phyloP scores from a whole-genome alignment of 768 basidiomycete genomes.

The Tylopilus felleus region DNA sequence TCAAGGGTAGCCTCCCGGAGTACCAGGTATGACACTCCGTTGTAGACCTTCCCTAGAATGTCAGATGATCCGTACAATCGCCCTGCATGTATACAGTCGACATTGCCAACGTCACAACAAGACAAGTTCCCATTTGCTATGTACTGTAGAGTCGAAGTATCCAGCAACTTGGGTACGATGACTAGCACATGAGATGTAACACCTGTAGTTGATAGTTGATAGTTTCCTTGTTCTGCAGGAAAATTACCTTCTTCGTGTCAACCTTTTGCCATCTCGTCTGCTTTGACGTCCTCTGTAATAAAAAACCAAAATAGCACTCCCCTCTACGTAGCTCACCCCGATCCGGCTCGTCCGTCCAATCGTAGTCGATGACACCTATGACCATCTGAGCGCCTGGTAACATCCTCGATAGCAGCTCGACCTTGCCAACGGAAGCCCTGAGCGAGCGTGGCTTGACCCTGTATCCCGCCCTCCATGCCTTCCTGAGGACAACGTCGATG shows the following conservation, averaged over 20 bases:
- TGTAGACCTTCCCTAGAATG: no score
- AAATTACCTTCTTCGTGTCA: not conserved
- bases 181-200: not conserved
- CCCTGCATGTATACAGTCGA: no score
- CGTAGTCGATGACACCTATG: conserved; percentile 2
- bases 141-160: no score
- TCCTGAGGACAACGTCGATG: not conserved
- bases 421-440: not conserved
- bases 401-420: not conserved
- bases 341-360: not conserved
- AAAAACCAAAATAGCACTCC: conserved; percentile 2
- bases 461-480: not conserved
- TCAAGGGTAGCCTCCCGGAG: no score
- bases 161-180: no score
- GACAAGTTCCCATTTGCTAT: no score
- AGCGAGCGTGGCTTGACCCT: not conserved
- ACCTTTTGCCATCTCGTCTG: not conserved
- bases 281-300: not conserved
- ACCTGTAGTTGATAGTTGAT: not conserved
- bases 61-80: no score
- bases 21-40: no score
- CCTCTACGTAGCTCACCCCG: not conserved
- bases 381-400: not conserved
- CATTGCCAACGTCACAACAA: no score
- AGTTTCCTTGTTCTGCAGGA: not conserved